Conservation (phyloP, 2,329 filamentous ascomycete species). For the Parastagonospora nodorum region DNA sequence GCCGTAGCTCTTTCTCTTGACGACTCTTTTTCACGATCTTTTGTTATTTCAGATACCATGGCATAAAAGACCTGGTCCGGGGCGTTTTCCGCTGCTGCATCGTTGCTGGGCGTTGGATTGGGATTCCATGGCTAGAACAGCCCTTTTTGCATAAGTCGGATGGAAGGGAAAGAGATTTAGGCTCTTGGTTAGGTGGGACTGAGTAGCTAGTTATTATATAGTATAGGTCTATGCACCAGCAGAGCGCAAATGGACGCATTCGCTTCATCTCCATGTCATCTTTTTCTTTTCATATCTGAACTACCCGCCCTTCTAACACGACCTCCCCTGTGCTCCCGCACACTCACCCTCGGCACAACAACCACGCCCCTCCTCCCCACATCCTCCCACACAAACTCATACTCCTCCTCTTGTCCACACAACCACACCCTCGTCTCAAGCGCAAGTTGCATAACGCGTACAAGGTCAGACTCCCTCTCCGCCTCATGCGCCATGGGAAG, state of each 20-base stretch:
- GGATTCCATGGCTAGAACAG: background rate
- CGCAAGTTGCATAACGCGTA: constrained; percentile 28
- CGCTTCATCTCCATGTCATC: background rate
- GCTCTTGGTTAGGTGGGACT: background rate
- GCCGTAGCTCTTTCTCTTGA: background rate
- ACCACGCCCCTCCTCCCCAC: constrained; percentile 27
- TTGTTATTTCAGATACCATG: constrained; percentile 1
- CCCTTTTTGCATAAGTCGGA: background rate
- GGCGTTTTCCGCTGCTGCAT: constrained; percentile 5
- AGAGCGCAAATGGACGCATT: background rate
- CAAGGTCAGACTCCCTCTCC: constrained; percentile 36
- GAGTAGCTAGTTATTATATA: too few species aligned
- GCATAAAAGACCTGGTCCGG: background rate
- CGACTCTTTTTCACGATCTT: constrained; percentile 1
- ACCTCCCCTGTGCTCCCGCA: background rate
- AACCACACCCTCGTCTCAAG: constrained; percentile 37
- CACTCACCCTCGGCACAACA: constrained; percentile 28
- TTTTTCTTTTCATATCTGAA: constrained; percentile 3
- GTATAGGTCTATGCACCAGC: background rate
- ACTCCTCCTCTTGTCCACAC: constrained; percentile 29
- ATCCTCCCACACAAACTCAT: constrained; percentile 35
- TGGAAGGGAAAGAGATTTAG: background rate
- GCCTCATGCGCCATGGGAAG: constrained; percentile 32
- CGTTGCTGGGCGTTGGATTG: constrained; percentile 13
- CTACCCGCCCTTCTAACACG: constrained; percentile 14